Evolutionary conservation across 306 rosid species (phyloP).

Genomic region (Cucurbita maxima): DNA sequence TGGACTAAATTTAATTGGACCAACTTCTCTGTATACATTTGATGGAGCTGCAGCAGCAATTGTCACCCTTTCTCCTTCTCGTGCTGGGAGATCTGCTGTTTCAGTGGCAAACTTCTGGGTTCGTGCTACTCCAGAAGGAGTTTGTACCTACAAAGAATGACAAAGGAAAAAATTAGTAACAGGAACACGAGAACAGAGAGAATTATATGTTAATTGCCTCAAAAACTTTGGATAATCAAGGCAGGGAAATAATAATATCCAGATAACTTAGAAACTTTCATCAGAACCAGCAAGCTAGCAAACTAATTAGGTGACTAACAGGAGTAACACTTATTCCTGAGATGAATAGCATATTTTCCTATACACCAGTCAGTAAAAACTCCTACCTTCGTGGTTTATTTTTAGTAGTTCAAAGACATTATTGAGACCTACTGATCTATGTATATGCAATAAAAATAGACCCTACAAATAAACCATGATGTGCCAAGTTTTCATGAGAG

Average conservation of each 20-base stretch:
- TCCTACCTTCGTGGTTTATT: background rate
- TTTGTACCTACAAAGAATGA: slow-evolving; percentile 40
- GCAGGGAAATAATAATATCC: background rate
- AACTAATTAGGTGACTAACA: background rate
- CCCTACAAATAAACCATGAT: background rate
- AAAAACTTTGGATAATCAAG: background rate
- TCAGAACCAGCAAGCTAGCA: background rate
- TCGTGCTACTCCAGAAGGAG: slow-evolving; percentile 88
- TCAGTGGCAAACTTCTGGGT: slow-evolving; percentile 91
- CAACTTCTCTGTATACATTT: slow-evolving; percentile 52
- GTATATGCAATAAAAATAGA: background rate
- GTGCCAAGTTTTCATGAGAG: background rate
- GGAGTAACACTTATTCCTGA: background rate
- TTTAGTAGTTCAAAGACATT: background rate
- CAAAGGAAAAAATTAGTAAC: background rate
- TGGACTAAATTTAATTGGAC: slow-evolving; percentile 76
- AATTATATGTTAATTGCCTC: background rate
- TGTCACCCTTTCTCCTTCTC: slow-evolving; percentile 84
- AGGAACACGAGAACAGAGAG: background rate
- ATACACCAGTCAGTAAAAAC: background rate
- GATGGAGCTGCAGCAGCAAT: slow-evolving; percentile 85
- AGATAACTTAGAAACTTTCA: background rate
- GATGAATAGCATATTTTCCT: background rate
- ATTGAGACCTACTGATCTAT: background rate
- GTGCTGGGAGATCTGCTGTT: slow-evolving; percentile 88